Evolutionary conservation across 2,329 filamentous ascomycete species (phyloP).

Genomic region (Fusarium redolens): DNA sequence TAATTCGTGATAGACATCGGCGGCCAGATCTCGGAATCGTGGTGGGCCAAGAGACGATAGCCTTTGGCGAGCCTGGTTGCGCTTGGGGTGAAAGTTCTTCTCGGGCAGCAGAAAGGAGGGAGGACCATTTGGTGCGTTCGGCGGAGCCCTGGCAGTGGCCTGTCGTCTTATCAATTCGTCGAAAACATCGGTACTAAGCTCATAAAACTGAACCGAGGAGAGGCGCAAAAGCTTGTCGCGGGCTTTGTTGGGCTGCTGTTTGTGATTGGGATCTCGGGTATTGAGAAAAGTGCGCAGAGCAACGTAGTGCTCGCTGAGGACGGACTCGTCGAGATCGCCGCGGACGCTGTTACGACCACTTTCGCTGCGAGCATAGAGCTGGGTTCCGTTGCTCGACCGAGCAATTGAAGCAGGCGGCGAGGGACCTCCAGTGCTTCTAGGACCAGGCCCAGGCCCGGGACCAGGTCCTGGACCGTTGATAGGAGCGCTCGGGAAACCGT

Average conservation of each 20-base stretch:
- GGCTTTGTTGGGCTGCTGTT: conserved; percentile 84
- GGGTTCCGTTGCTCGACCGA: conserved; percentile 83
- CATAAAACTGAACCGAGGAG: conserved; percentile 93
- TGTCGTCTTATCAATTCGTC: conserved; percentile 93
- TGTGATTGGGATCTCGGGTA: conserved; percentile 79
- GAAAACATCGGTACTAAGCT: conserved; percentile 96
- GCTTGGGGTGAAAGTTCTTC: conserved; percentile 91
- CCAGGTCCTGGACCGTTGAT: conserved; percentile 51
- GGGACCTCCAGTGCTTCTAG: conserved; percentile 70
- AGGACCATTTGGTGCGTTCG: conserved; percentile 64
- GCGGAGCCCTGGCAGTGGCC: conserved; percentile 67
- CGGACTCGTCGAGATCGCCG: conserved; percentile 69
- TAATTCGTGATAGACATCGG: conserved; percentile 95
- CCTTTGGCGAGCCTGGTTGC: conserved; percentile 97
- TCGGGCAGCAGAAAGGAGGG: conserved; percentile 86
- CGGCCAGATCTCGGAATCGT: conserved; percentile 90
- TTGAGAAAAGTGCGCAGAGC: conserved; percentile 82
- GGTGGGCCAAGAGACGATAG: conserved; percentile 88
- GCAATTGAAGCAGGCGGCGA: conserved; percentile 92
- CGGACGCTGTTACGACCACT: conserved; percentile 68
- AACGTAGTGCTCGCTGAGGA: conserved; percentile 83
- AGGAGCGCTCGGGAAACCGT: conserved; percentile 62
- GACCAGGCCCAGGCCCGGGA: conserved; percentile 60
- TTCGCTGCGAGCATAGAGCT: conserved; percentile 72
- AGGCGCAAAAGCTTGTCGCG: conserved; percentile 93